A percentile compares a stretch with the other conserved stretches of the same genome.
These are phyloP conservation scores for Penicillium malachiteum DNA, from an alignment of 495 filamentous ascomycete genomes.

Conservation along the genomic window DNA sequence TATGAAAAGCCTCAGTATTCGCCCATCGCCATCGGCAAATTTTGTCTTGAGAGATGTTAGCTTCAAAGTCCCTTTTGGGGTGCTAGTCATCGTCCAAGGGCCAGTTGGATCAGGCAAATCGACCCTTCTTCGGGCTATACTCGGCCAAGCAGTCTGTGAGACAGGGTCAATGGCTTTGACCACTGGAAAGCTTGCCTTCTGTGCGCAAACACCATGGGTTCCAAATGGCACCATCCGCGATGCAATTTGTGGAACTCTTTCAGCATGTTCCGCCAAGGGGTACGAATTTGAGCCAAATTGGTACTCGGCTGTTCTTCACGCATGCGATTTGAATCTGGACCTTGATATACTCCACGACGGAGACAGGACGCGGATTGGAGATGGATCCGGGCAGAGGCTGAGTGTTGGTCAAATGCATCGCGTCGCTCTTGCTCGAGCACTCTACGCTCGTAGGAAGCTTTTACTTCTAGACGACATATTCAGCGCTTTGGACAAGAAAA, in stretches of 20 bases:
- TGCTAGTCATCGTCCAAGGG: not conserved
- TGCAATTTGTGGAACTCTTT: not conserved
- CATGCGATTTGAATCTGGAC: not conserved
- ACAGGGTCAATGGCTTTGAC: not conserved
- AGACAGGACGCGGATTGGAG: not conserved
- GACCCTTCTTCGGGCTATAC: slow-evolving; percentile 1
- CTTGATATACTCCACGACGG: not conserved
- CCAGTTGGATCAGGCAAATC: not conserved
- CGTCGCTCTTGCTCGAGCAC: not conserved
- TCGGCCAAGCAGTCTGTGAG: not conserved
- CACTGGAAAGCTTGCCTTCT: not conserved
- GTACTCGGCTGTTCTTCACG: not conserved
- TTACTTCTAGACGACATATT: not conserved
- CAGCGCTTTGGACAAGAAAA: not conserved
- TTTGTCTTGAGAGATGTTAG: not conserved
- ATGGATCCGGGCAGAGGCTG: not conserved
- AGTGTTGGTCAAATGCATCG: slow-evolving; percentile 1
- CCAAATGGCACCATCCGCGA: slow-evolving; percentile 1
- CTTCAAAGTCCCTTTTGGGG: not conserved
- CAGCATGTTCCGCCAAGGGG: not conserved
- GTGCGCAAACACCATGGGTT: not conserved
- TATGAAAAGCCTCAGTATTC: not conserved
- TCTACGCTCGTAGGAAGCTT: not conserved
- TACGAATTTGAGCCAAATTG: not conserved
- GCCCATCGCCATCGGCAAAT: not conserved